phyloP scores from a whole-genome alignment of 768 basidiomycete species.

The Russula griseocarnosa region DNA sequence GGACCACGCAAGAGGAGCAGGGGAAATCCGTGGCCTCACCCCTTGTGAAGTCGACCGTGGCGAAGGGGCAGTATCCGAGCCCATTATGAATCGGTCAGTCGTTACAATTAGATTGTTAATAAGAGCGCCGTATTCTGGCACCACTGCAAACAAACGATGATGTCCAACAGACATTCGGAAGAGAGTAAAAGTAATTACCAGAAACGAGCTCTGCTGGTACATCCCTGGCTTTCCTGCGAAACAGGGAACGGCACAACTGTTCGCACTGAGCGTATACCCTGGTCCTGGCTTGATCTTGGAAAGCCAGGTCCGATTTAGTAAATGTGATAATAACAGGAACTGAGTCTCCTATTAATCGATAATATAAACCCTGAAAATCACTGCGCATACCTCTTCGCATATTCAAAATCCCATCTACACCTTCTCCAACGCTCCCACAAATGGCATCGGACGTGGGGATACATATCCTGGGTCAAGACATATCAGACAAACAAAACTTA shows the following conservation, averaged over 20 bases:
- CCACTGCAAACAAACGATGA: background rate
- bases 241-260: background rate
- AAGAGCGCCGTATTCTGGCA: background rate
- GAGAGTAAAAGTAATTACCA: background rate
- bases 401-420: slow-evolving; percentile 4
- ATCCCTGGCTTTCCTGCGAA: background rate
- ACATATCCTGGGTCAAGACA: slow-evolving; percentile 5
- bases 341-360: background rate
- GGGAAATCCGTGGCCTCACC: background rate
- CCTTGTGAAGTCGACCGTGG: background rate
- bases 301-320: slow-evolving; percentile 11
- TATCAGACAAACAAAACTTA: background rate
- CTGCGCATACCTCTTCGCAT: background rate
- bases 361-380: background rate
- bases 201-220: slow-evolving; percentile 15
- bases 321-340: slow-evolving; percentile 13
- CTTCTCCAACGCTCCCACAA: slow-evolving; percentile 1
- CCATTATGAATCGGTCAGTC: background rate
- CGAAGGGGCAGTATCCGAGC: background rate
- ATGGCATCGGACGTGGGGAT: background rate
- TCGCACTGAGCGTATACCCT: background rate
- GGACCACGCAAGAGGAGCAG: slow-evolving; percentile 4
- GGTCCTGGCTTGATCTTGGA: background rate
- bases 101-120: background rate
- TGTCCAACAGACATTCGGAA: background rate